Evolutionary conservation across 345 rosid genomes (phyloP).

Genomic region (Triadica sebifera): DNA sequence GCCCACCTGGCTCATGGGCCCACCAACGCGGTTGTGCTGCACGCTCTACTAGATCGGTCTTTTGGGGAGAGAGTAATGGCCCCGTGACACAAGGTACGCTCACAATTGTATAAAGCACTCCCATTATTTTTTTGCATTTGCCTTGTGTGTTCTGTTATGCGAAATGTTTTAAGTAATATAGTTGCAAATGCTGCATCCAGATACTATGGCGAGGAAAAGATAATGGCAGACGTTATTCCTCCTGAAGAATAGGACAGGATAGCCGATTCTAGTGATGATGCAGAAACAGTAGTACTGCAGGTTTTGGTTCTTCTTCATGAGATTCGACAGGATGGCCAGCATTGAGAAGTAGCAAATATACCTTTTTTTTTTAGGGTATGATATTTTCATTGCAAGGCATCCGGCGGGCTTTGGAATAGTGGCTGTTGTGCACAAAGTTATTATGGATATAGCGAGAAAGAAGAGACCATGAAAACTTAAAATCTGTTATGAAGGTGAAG

Average conservation of each 20-base stretch:
- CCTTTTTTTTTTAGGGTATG: background rate
- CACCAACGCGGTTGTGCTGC: too few relatives aligned
- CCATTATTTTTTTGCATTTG: background rate
- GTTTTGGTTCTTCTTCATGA: background rate
- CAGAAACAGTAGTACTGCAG: background rate
- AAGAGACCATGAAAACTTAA: too few relatives aligned
- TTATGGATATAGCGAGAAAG: too few relatives aligned
- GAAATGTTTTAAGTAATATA: background rate
- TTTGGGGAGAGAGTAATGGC: too few relatives aligned
- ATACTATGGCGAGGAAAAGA: slow-evolving; percentile 74
- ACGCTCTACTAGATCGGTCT: too few relatives aligned
- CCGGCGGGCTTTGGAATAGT: too few relatives aligned
- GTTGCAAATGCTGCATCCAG: slow-evolving; percentile 35
- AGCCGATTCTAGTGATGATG: slow-evolving; percentile 42
- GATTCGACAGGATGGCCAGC: background rate
- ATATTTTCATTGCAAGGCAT: background rate
- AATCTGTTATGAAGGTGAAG: too few relatives aligned
- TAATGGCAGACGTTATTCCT: slow-evolving; percentile 57
- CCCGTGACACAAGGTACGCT: slow-evolving; percentile 62
- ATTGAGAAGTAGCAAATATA: background rate
- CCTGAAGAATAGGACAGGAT: slow-evolving; percentile 71
- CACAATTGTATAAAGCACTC: background rate
- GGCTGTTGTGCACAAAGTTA: too few relatives aligned
- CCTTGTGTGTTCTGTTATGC: background rate
- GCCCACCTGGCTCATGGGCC: too few relatives aligned